Base-by-base conservation (phyloP, 805 yeast species). In the Yarrowia osloensis region DNA sequence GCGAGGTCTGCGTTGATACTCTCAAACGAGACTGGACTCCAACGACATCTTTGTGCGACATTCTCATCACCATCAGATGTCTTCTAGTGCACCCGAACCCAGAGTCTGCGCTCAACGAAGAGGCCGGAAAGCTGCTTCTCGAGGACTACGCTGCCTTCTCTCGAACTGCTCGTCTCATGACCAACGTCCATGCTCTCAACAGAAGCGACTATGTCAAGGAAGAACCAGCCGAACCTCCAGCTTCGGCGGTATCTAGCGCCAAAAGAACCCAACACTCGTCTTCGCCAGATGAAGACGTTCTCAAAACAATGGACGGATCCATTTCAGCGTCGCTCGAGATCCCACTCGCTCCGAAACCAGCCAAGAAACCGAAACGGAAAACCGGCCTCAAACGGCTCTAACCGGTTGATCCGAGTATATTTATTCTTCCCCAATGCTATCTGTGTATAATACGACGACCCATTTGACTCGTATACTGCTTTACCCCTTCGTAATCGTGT, bases 1-100 rank as follows among this genome's bases (percentile, higher is more conserved):
- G 77, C 2, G 77, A 74, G 62, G 77, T 74, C 2, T 74, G 77
- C 54, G 77, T 74, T 9, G 77, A 74, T 52, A 74, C 77, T 9
- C 68, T 74, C 59, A 74, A 74, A 66, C 67, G 76, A 28, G 76
- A 74, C 54, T 74, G 77, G 77, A 69, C 68, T 19, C 50, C 76
- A 3, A 57, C 68, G 1, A 69, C 71, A 2, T 74, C 74, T 61
- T 67, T 74, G 39, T 67, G 63, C 22, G 75, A 73, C 26, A 70
- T 74, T 19, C 55, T 74, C 35, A 37, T 74, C 49, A 73, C 74
- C n/a, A 73, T 74, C 15, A 70, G 76, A 15, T 74, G 76, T 61
- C 67, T 74, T 17, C 68, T 74, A 13, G 72, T 74, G 21, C 74
- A 74, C 66, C 76, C 76, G n/a, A 74, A 74, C 40, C 76, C 76